A percentile compares a stretch with the other conserved stretches of the same genome.
Conservation (phyloP, 2,329 filamentous ascomycete genomes). For the Penicillium vulpinum region DNA sequence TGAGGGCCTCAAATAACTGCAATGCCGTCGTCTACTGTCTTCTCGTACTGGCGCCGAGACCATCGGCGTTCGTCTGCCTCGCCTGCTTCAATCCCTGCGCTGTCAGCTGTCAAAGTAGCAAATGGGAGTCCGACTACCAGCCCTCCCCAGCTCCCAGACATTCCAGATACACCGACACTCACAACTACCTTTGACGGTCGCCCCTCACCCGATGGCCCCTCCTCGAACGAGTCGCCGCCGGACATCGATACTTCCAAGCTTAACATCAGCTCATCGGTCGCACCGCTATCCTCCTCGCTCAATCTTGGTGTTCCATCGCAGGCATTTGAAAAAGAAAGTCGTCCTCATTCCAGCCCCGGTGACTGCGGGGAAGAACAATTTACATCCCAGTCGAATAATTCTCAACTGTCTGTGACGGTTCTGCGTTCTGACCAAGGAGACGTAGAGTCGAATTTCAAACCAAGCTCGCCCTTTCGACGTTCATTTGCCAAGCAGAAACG, state of each 20-base stretch:
- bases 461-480: conserved; percentile 38
- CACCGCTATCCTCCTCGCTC: conserved; percentile 30
- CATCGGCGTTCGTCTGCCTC: conserved; percentile 38
- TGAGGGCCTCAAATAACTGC: conserved; percentile 13
- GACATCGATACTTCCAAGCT: conserved; percentile 28
- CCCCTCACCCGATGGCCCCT: conserved; percentile 22
- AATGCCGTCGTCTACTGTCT: conserved; percentile 42
- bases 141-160: conserved; percentile 36
- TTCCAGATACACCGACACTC: conserved; percentile 31
- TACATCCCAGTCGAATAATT: conserved; percentile 28
- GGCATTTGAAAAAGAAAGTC: conserved; percentile 26
- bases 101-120: conserved; percentile 20
- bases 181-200: conserved; percentile 29
- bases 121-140: conserved; percentile 24
- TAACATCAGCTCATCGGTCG: conserved; percentile 23
- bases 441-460: conserved; percentile 29
- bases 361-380: conserved; percentile 27
- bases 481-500: conserved; percentile 39
- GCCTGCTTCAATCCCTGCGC: conserved; percentile 27
- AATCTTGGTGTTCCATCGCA: conserved; percentile 32
- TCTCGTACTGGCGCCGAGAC: conserved; percentile 44
- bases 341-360: conserved; percentile 35
- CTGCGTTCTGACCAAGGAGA: conserved; percentile 29
- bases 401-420: conserved; percentile 26
- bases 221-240: conserved; percentile 25